These are phyloP conservation scores for Alternaria hordeiaustralica DNA, from an alignment of 2,329 filamentous ascomycete species.

Conservation along the genomic window DNA sequence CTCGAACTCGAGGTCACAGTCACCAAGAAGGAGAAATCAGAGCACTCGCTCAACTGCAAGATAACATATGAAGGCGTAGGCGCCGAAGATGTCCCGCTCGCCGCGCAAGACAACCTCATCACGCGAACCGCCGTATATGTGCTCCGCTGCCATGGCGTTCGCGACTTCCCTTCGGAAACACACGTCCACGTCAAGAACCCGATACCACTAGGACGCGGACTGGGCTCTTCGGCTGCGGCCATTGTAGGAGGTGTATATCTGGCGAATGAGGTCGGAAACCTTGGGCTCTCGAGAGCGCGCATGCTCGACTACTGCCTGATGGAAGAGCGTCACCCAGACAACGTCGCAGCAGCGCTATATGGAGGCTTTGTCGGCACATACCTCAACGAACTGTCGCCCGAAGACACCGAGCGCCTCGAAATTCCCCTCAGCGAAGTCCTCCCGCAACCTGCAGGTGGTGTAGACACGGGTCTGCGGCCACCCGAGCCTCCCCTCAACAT, in stretches of 20 bases:
- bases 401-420: slow-evolving; percentile 88
- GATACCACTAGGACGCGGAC: slow-evolving; percentile 87
- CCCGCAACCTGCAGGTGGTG: slow-evolving; percentile 85
- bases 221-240: slow-evolving; percentile 94
- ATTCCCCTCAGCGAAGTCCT: slow-evolving; percentile 94
- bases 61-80: slow-evolving; percentile 90
- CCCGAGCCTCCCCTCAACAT: slow-evolving; percentile 91
- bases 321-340: slow-evolving; percentile 69
- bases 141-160: slow-evolving; percentile 86
- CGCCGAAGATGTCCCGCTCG: slow-evolving; percentile 78
- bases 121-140: slow-evolving; percentile 95
- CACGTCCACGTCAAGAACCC: slow-evolving; percentile 95
- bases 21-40: slow-evolving; percentile 58
- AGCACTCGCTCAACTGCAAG: slow-evolving; percentile 78
- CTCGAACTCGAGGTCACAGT: slow-evolving; percentile 87
- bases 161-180: slow-evolving; percentile 80
- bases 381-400: slow-evolving; percentile 86
- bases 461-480: slow-evolving; percentile 85
- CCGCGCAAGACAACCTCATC: slow-evolving; percentile 88
- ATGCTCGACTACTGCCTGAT: slow-evolving; percentile 97
- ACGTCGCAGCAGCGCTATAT: slow-evolving; percentile 88
- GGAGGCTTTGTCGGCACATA: slow-evolving; percentile 98
- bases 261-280: slow-evolving; percentile 83
- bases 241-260: slow-evolving; percentile 95
- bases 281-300: slow-evolving; percentile 78